A percentile compares a stretch with the other conserved stretches of the same genome.
These are phyloP conservation scores for Ophiosphaerella korrae DNA, from an alignment of 2,329 filamentous ascomycete species.

Conservation along the genomic window DNA sequence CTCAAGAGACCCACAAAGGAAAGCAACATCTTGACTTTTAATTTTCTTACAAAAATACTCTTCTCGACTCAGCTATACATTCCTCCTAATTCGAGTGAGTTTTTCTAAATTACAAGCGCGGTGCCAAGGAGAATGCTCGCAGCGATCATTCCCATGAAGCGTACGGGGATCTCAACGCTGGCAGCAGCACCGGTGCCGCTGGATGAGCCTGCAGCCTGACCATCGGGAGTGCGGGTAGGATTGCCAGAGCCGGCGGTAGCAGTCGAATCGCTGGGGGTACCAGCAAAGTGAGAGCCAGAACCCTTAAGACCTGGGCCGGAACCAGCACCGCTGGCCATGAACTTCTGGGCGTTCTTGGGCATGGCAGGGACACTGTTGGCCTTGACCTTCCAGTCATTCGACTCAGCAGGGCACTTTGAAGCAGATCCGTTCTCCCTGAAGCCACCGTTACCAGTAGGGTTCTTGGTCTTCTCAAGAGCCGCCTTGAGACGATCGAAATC, in stretches of 20 bases:
- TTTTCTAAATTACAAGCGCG: slow-evolving; percentile 36
- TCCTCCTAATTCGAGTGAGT: slow-evolving; percentile 2
- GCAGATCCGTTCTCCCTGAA: slow-evolving; percentile 60
- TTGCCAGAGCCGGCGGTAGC: slow-evolving; percentile 37
- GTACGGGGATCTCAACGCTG: slow-evolving; percentile 33
- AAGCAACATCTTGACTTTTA: slow-evolving; percentile 1
- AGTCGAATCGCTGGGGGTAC: slow-evolving; percentile 32
- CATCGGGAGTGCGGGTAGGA: slow-evolving; percentile 30
- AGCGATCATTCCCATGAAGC: slow-evolving; percentile 36
- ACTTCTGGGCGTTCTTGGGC: slow-evolving; percentile 60
- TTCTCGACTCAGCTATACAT: background rate
- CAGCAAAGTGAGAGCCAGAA: slow-evolving; percentile 46
- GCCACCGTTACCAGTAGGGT: slow-evolving; percentile 62
- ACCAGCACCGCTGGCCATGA: slow-evolving; percentile 63
- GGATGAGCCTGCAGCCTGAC: slow-evolving; percentile 7
- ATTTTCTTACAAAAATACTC: slow-evolving; percentile 4
- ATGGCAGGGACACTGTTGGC: slow-evolving; percentile 61
- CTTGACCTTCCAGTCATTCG: slow-evolving; percentile 61
- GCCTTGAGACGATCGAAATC: slow-evolving; percentile 67
- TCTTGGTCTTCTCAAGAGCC: slow-evolving; percentile 56
- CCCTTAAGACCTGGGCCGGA: slow-evolving; percentile 61
- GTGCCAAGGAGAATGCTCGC: slow-evolving; percentile 40
- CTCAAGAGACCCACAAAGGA: background rate
- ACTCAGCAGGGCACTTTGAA: slow-evolving; percentile 60
- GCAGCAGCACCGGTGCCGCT: slow-evolving; percentile 25